Base-by-base conservation (phyloP, 768 basidiomycete genomes). In the Tulasnella calospora region DNA sequence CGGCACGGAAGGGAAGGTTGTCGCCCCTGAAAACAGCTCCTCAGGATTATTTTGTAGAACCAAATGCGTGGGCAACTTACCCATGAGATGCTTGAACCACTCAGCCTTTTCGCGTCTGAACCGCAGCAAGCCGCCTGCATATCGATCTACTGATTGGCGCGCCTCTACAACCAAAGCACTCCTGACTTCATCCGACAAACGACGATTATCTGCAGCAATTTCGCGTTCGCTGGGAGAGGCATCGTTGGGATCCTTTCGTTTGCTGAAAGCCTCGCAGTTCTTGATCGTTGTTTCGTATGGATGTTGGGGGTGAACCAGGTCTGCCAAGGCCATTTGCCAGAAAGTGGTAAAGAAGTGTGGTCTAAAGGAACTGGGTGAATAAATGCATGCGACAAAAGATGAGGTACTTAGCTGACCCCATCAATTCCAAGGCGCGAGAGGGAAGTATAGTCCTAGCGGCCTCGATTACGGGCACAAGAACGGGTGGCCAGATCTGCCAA, bases 301-400 rank as follows among this genome's bases (percentile, higher is more conserved):
- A 8, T 89, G 82, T 23, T 88, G 86, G 0, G 96, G 95, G 17
- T 94, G 92, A 0, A 89, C 85, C 44, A 99, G 87, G 84, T 99
- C 98, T 82, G 95, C 94, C 44, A 93, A 92, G 0, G 94, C 92
- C 74, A 99, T 85, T 83, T 98, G 96, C 98, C 98, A 99, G 85
- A 98, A 99, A 3, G 96, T 95, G 70, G 94, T 85, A 82, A 96
- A 98, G 85, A 99, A 99, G 2, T 91, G 93, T 38, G 95, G 92
- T 3, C 97, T 98, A 81, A 36, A 74, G 67, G 76, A 17, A 33
- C n/a, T 21, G 47, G 55, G 79, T 74, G 76, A 80, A 72, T 9
- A 51, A 4, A 51, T 33, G 81, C 74, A 27, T 76, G 78, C 74
- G 47, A 74, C 74, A 35, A 19, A 36, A 47, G 4, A 17, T 30